These are phyloP conservation scores for Sarocladium oryzae DNA, from an alignment of 2,329 filamentous ascomycete species.

Conservation along the genomic window DNA sequence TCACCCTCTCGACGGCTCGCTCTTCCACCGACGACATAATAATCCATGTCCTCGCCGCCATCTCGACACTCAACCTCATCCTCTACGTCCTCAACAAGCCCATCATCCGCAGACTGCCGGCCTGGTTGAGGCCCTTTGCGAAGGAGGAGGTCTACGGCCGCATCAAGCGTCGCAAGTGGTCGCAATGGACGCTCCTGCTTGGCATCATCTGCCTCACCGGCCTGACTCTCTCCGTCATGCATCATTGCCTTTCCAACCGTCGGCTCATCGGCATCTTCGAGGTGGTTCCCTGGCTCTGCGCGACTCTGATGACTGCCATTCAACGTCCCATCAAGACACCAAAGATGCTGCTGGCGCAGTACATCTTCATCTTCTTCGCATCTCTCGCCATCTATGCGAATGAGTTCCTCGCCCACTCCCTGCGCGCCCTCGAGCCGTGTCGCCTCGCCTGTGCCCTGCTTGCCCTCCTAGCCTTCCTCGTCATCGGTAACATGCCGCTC, in stretches of 20 bases:
- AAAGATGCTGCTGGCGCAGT: slow-evolving; percentile 32
- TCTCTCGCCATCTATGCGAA: slow-evolving; percentile 23
- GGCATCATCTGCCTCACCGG: slow-evolving; percentile 26
- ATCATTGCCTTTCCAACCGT: slow-evolving; percentile 22
- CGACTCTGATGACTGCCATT: slow-evolving; percentile 28
- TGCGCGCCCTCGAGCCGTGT: slow-evolving; percentile 17
- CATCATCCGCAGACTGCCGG: slow-evolving; percentile 25
- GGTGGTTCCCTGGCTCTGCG: slow-evolving; percentile 32
- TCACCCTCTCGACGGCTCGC: neutral
- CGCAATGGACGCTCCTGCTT: slow-evolving; percentile 31
- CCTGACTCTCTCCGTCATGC: slow-evolving; percentile 25
- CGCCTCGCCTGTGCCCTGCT: slow-evolving; percentile 19
- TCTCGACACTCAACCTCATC: slow-evolving; percentile 23
- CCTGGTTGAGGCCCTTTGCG: slow-evolving; percentile 38
- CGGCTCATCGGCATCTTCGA: slow-evolving; percentile 25
- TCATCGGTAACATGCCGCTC: slow-evolving; percentile 31
- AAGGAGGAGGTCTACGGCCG: slow-evolving; percentile 24
- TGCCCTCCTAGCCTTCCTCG: slow-evolving; percentile 18
- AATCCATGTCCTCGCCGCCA: slow-evolving; percentile 15
- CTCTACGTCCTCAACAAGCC: slow-evolving; percentile 21
- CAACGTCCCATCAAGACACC: slow-evolving; percentile 36
- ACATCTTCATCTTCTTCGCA: slow-evolving; percentile 26
- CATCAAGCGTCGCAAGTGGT: slow-evolving; percentile 27
- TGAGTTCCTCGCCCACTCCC: slow-evolving; percentile 21
- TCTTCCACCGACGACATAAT: slow-evolving; percentile 13